phyloP scores from a whole-genome alignment of 2,329 filamentous ascomycete species.

The Paecilomyces fulvus region DNA sequence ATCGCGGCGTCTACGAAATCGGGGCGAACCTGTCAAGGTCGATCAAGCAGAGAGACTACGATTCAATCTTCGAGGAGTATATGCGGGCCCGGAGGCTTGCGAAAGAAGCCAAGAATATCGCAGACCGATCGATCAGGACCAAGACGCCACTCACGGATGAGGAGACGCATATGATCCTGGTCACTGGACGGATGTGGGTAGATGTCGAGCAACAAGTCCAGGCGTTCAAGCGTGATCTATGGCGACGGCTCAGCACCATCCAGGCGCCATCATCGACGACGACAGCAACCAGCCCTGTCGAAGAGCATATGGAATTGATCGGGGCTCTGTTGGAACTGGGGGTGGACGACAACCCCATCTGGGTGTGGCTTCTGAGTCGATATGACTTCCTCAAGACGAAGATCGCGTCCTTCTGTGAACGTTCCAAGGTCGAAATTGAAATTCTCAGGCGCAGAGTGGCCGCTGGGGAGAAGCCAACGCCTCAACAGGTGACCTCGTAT shows the following conservation, averaged over 20 bases:
- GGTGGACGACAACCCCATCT: conserved; percentile 92
- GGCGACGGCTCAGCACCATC: conserved; percentile 67
- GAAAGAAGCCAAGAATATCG: conserved; percentile 65
- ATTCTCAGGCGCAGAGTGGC: conserved; percentile 76
- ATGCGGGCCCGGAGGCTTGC: conserved; percentile 71
- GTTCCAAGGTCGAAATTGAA: conserved; percentile 87
- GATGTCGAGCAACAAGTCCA: conserved; percentile 85
- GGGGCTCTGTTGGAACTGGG: conserved; percentile 83
- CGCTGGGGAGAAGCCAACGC: conserved; percentile 60
- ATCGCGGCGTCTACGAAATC: conserved; percentile 74
- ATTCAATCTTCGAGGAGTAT: conserved; percentile 79
- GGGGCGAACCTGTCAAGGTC: conserved; percentile 69
- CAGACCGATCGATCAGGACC: conserved; percentile 46
- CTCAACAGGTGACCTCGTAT: conserved; percentile 63
- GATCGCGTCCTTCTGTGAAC: conserved; percentile 70
- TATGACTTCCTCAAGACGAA: conserved; percentile 84
- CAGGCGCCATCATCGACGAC: conserved; percentile 48
- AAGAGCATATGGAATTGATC: conserved; percentile 90
- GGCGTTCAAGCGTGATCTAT: conserved; percentile 78
- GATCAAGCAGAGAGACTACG: conserved; percentile 87
- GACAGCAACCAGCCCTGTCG: conserved; percentile 48
- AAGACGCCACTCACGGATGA: conserved; percentile 58
- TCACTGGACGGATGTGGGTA: conserved; percentile 90
- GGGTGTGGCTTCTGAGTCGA: conserved; percentile 85
- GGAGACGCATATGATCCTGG: conserved; percentile 76